Conservation (phyloP, 1,284 basidiomycete genomes). For the Ustilago vetiveriae region DNA sequence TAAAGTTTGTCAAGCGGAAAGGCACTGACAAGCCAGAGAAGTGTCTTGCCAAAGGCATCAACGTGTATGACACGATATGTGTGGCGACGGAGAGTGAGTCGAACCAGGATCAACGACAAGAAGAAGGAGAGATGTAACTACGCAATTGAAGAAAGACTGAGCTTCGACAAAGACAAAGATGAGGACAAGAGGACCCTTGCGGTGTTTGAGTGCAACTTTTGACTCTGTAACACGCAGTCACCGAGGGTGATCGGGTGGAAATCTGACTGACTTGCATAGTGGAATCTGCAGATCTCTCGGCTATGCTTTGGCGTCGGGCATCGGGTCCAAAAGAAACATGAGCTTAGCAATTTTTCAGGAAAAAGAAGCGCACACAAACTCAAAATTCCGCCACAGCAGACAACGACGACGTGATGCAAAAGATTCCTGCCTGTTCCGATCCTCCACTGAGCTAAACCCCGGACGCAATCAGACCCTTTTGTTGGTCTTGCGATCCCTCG, state of each 20-base stretch:
- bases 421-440: constrained; percentile 19
- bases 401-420: constrained; percentile 31
- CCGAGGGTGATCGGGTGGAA: constrained; percentile 17
- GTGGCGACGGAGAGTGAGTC: not conserved
- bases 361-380: too few species aligned
- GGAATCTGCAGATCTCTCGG: constrained; percentile 4
- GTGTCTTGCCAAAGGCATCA: constrained; percentile 31
- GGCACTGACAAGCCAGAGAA: constrained; percentile 30
- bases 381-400: constrained; percentile 27
- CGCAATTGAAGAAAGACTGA: not conserved
- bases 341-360: not conserved
- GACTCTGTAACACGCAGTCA: constrained; percentile 4
- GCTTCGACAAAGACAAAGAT: too few species aligned
- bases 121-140: not conserved
- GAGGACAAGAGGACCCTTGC: constrained; percentile 4
- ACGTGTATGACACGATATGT: constrained; percentile 1
- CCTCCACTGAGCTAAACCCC: not conserved
- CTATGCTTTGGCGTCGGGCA: not conserved
- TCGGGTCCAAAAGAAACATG: constrained; percentile 10
- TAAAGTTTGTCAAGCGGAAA: constrained; percentile 6
- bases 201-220: not conserved
- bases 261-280: not conserved
- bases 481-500: not conserved
- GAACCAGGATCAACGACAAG: not conserved
- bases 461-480: not conserved